Conservation (phyloP, 176 grass and related monocot species). For the Oryza meridionalis region DNA sequence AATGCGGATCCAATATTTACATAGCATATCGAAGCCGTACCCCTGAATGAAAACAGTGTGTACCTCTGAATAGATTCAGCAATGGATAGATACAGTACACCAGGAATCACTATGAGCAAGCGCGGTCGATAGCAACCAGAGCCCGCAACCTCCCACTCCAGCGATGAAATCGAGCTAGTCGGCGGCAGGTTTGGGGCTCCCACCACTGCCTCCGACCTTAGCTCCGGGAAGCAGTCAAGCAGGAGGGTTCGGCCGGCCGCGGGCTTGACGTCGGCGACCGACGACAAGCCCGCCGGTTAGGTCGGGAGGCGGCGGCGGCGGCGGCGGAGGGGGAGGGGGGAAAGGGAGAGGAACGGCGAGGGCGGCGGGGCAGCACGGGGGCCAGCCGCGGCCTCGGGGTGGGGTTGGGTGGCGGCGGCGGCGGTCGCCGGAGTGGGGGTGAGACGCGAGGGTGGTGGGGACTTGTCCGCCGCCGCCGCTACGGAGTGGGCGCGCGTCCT, state of each 20-base stretch:
- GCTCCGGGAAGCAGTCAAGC: background rate
- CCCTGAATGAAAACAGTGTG: background rate
- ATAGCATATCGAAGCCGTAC: background rate
- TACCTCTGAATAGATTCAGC: constrained; percentile 6
- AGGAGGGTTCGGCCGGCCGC: background rate
- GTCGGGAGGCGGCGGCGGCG: background rate
- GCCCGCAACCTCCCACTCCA: background rate
- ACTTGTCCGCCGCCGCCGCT: background rate
- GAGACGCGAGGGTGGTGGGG: too few species aligned
- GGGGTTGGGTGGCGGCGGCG: background rate
- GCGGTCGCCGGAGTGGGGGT: background rate
- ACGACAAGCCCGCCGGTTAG: background rate
- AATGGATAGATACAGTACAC: background rate
- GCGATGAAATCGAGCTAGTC: background rate
- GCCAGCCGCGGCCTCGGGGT: background rate
- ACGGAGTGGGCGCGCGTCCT: background rate
- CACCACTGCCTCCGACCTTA: background rate
- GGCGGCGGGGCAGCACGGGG: background rate
- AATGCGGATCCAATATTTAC: constrained; percentile 1
- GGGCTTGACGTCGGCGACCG: background rate
- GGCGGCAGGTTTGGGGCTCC: background rate
- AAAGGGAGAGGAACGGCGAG: background rate
- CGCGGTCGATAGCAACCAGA: background rate
- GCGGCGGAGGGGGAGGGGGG: background rate
- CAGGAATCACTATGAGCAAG: background rate